Conservation (phyloP, 495 filamentous ascomycete genomes). For the Chaetomium cochliodes region DNA sequence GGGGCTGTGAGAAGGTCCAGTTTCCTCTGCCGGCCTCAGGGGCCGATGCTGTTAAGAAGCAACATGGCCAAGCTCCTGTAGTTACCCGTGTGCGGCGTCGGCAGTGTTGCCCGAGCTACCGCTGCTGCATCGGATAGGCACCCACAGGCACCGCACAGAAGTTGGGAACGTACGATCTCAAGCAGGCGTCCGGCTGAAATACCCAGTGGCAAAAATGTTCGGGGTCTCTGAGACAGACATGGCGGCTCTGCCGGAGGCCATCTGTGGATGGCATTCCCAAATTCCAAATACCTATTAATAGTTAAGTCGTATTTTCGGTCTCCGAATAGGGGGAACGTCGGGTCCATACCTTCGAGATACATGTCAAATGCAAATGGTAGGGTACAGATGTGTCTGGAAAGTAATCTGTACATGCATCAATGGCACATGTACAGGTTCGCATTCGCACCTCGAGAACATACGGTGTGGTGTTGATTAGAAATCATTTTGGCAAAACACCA, state of each 20-base stretch:
- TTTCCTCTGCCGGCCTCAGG: neutral
- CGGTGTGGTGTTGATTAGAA: neutral
- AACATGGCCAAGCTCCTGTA: slow-evolving; percentile 2
- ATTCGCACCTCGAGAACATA: no score
- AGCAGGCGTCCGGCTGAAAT: slow-evolving; percentile 4
- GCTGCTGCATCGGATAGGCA: neutral
- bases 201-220: neutral
- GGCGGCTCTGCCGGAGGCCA: neutral
- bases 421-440: no score
- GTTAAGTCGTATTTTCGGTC: neutral
- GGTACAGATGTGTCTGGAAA: no score
- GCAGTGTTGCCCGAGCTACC: neutral
- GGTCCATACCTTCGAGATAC: no score
- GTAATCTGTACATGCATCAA: no score
- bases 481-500: neutral
- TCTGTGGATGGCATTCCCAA: neutral
- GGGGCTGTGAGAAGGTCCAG: slow-evolving; percentile 5
- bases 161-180: neutral
- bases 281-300: slow-evolving; percentile 4
- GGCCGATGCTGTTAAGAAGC: slow-evolving; percentile 6
- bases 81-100: slow-evolving; percentile 11
- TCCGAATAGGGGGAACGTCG: neutral
- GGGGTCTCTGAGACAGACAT: neutral
- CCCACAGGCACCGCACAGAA: neutral
- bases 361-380: no score